Percentiles rank a stretch among this genome's conserved stretches.
Conservation (phyloP, 345 rosid genomes). For the Punica granatum region DNA sequence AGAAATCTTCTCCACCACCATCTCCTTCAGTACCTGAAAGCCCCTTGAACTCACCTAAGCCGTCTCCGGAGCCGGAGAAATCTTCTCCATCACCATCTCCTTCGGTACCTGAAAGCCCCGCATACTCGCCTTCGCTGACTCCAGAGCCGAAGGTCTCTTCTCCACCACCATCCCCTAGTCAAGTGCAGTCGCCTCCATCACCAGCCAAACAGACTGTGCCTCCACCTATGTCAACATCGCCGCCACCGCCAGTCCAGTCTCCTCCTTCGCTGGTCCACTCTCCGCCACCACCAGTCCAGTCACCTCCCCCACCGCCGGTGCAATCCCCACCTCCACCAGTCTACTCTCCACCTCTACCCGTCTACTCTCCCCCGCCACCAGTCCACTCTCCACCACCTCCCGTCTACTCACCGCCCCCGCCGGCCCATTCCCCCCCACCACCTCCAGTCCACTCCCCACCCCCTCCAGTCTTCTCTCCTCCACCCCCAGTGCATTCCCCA, state of each 20-base stretch:
- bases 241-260: slow-evolving; percentile 14
- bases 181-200: slow-evolving; percentile 10
- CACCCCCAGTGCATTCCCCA: slow-evolving; percentile 8
- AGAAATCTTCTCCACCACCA: slow-evolving; percentile 4
- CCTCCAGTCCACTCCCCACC: slow-evolving; percentile 14
- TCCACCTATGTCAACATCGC: too few species aligned
- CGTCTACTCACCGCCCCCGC: slow-evolving; percentile 16
- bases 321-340: slow-evolving; percentile 8
- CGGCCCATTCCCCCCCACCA: slow-evolving; percentile 13
- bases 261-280: slow-evolving; percentile 28
- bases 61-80: slow-evolving; percentile 8
- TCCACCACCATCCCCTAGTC: slow-evolving; percentile 20
- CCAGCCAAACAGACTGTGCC: too few species aligned
- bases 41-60: too few species aligned
- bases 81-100: slow-evolving; percentile 7
- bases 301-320: slow-evolving; percentile 14
- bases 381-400: slow-evolving; percentile 20
- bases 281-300: slow-evolving; percentile 10
- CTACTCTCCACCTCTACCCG: slow-evolving; percentile 6
- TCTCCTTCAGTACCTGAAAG: too few species aligned
- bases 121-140: slow-evolving; percentile 20
- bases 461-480: slow-evolving; percentile 10
- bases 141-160: slow-evolving; percentile 15
- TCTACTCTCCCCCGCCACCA: slow-evolving; percentile 14
- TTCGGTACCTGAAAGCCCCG: slow-evolving; percentile 27